Conservation (phyloP, 805 yeast species). For the Nakazawaea sp. region DNA sequence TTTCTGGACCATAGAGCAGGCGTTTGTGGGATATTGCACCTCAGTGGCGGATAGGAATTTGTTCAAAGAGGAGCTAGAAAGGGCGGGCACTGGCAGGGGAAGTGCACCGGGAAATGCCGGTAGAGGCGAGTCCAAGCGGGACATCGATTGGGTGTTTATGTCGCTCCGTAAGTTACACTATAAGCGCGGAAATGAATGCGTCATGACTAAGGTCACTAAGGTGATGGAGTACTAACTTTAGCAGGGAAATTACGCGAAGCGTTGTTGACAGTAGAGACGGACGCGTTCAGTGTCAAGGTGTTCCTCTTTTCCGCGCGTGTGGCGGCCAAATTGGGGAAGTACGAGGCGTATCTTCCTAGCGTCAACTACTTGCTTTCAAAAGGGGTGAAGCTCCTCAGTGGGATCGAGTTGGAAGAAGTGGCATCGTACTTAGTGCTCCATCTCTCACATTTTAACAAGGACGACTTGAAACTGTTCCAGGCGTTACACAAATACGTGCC, state of each 20-base stretch:
- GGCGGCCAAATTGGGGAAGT: conserved; percentile 37
- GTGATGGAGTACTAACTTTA: conserved; percentile 5
- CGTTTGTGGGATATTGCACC: conserved; percentile 26
- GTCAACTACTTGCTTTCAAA: conserved; percentile 32
- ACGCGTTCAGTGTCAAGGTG: conserved; percentile 36
- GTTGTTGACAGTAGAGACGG: conserved; percentile 29
- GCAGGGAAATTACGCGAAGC: conserved; percentile 50
- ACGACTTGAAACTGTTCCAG: conserved; percentile 25
- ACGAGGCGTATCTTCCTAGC: conserved; percentile 49
- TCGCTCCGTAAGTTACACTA: conserved; percentile 17
- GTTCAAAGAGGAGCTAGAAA: conserved; percentile 10
- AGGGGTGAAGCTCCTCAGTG: conserved; percentile 15
- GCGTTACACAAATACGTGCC: conserved; percentile 23
- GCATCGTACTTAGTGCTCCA: conserved; percentile 38
- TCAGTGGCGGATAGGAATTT: conserved; percentile 12
- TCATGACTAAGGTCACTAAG: background rate
- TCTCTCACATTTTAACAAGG: conserved; percentile 31
- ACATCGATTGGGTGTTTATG: conserved; percentile 26
- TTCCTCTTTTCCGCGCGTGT: conserved; percentile 40
- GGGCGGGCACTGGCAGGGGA: conserved; percentile 8
- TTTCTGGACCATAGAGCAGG: conserved; percentile 29
- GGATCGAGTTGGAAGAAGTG: conserved; percentile 31
- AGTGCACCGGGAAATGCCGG: background rate
- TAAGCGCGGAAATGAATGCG: no score
- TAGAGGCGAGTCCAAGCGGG: background rate